Evolutionary conservation across 139 green algal species (phyloP).

Genomic region (Closterium sp.): DNA sequence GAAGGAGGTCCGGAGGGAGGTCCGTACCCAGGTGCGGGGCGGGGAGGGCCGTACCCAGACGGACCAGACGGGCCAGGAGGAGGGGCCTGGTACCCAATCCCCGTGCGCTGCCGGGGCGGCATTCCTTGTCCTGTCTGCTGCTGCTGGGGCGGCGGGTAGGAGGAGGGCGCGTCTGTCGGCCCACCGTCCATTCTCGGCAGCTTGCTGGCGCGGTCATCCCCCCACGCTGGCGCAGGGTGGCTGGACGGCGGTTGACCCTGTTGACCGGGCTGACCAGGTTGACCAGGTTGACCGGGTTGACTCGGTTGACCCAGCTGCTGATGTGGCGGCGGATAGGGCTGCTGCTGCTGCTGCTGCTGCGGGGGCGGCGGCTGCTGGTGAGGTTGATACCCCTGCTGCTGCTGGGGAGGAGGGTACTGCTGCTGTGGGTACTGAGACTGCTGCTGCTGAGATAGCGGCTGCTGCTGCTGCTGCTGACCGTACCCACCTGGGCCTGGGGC

Average conservation of each 20-base stretch:
- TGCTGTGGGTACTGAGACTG: not conserved
- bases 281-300: not conserved
- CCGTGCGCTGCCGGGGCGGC: not conserved
- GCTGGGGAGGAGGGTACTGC: not conserved
- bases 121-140: not conserved
- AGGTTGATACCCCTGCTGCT: not conserved
- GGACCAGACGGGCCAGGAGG: not conserved
- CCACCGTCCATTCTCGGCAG: not conserved
- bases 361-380: not conserved
- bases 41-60: not conserved
- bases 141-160: not conserved
- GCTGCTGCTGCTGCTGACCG: not conserved
- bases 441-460: not conserved
- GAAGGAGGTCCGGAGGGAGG: not conserved
- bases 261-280: not conserved
- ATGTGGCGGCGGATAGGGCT: not conserved
- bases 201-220: not conserved
- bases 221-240: not conserved
- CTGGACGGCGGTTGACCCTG: not conserved
- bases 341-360: conserved; percentile 1
- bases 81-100: not conserved
- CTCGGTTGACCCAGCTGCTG: not conserved
- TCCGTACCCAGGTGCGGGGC: not conserved
- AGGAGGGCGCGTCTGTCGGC: not conserved
- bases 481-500: not conserved